Conservation (phyloP, 306 rosid genomes). For the Echinosophora koreensis region DNA sequence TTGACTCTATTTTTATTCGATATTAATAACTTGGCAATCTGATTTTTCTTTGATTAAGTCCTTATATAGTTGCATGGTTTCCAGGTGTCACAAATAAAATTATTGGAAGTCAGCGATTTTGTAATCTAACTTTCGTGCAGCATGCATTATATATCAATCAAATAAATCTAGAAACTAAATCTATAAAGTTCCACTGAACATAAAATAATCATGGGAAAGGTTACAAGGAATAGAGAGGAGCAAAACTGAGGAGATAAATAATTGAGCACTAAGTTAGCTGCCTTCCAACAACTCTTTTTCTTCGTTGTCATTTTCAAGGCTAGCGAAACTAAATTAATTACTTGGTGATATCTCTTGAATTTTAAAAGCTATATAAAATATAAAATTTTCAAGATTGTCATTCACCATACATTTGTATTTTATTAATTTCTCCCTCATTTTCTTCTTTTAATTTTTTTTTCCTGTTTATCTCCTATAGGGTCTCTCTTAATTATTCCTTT, state of each 20-base stretch:
- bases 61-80: conserved; percentile 13
- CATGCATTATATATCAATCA: conserved; percentile 15
- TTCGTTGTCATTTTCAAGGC: conserved; percentile 28
- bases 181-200: conserved; percentile 32
- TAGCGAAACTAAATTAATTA: conserved; percentile 1
- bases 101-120: conserved; percentile 35
- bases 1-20: background rate
- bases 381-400: background rate
- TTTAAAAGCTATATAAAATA: background rate
- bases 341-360: background rate
- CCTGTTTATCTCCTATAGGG: background rate
- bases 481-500: background rate
- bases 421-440: too few relatives aligned
- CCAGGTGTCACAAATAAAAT: conserved; percentile 21
- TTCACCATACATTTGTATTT: background rate
- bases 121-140: background rate
- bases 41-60: background rate
- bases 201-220: background rate
- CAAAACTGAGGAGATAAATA: conserved; percentile 32
- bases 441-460: too few relatives aligned
- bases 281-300: conserved; percentile 23
- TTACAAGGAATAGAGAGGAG: background rate
- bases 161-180: background rate
- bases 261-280: conserved; percentile 36
- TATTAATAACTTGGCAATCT: too few relatives aligned